phyloP scores from a whole-genome alignment of 768 basidiomycete species.

The Suillus sp. region DNA sequence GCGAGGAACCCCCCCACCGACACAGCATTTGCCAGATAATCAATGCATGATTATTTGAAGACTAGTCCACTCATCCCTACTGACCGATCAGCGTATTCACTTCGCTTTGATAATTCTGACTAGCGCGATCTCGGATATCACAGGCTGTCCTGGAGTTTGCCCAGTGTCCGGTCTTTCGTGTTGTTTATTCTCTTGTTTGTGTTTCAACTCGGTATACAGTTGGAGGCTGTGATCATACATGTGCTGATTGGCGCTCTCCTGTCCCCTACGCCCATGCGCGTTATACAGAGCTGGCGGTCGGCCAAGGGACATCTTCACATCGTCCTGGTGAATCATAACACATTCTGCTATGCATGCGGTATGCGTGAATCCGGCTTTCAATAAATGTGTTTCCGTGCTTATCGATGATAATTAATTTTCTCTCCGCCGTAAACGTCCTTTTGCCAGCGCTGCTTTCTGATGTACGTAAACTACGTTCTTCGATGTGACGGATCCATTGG shows the following conservation, averaged over 20 bases:
- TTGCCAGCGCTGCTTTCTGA: neutral
- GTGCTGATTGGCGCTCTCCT: neutral
- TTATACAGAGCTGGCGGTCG: neutral
- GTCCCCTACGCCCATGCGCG: neutral
- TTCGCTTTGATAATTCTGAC: neutral
- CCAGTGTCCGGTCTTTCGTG: neutral
- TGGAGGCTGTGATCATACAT: neutral
- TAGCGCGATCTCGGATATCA: neutral
- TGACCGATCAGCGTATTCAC: neutral
- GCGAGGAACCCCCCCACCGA: neutral
- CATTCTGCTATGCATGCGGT: neutral
- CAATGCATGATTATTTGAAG: neutral
- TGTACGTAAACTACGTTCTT: neutral
- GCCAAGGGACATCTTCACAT: neutral
- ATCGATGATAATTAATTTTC: neutral
- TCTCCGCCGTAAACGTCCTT: neutral
- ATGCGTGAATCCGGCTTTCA: neutral
- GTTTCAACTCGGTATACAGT: neutral
- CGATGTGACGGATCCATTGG: neutral
- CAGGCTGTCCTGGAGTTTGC: neutral
- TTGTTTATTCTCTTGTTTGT: neutral
- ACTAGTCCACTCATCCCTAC: too few relatives aligned
- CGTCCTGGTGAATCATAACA: neutral
- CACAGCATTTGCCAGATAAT: neutral
- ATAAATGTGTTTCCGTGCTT: neutral